These are phyloP conservation scores for Aspergillus nanangensis DNA, from an alignment of 495 filamentous ascomycete genomes.

Conservation along the genomic window DNA sequence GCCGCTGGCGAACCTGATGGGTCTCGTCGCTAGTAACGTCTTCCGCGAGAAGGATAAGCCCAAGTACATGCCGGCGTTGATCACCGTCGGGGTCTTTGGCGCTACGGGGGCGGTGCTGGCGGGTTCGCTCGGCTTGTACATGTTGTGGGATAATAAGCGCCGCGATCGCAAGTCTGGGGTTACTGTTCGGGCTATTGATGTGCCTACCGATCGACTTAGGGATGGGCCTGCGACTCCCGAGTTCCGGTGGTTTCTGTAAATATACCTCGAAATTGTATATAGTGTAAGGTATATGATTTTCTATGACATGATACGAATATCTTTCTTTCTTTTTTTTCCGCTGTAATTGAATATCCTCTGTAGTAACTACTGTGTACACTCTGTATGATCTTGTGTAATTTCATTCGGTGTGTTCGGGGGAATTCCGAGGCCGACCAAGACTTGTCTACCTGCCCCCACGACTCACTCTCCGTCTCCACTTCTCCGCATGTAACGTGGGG, in stretches of 20 bases:
- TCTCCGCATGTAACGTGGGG: slow-evolving; percentile 4
- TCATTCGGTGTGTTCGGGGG: too few species aligned
- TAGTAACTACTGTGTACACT: too few species aligned
- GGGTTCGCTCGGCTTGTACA: slow-evolving; percentile 55
- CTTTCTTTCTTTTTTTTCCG: background rate
- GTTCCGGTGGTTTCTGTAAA: slow-evolving; percentile 66
- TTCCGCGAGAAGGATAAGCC: slow-evolving; percentile 69
- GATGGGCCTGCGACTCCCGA: slow-evolving; percentile 61
- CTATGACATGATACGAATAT: too few species aligned
- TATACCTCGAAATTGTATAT: background rate
- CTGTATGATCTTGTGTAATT: too few species aligned
- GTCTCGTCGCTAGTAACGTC: slow-evolving; percentile 67
- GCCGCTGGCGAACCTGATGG: slow-evolving; percentile 78
- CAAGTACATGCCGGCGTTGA: slow-evolving; percentile 68
- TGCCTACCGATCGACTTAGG: slow-evolving; percentile 62
- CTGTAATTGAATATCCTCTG: too few species aligned
- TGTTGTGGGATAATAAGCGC: slow-evolving; percentile 65
- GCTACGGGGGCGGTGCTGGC: slow-evolving; percentile 58
- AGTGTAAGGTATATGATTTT: background rate
- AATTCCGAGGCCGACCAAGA: too few species aligned
- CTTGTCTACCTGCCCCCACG: too few species aligned
- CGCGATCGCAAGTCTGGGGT: slow-evolving; percentile 59
- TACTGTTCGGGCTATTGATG: slow-evolving; percentile 56
- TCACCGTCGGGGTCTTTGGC: slow-evolving; percentile 71
- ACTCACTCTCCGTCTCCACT: too few species aligned